Conservation (phyloP, 371 early-diverging fungal genomes). For the Quaeritorhiza haematococci region DNA sequence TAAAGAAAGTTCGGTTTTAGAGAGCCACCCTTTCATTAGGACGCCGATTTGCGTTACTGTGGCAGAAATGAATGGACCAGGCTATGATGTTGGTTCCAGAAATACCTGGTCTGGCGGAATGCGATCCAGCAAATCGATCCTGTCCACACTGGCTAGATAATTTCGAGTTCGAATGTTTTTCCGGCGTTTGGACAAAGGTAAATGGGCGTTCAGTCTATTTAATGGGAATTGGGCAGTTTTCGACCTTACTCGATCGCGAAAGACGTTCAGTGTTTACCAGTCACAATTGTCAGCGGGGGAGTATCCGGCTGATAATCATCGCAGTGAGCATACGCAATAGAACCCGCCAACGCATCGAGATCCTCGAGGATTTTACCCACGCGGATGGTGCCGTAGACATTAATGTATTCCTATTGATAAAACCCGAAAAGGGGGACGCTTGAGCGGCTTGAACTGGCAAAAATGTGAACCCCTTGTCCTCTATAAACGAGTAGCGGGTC, state of each 20-base stretch:
- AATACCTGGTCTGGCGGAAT: conserved; percentile 56
- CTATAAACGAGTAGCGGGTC: too few relatives aligned
- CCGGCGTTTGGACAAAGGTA: too few relatives aligned
- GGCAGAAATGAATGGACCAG: too few relatives aligned
- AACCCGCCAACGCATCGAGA: conserved; percentile 79
- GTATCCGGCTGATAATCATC: conserved; percentile 56
- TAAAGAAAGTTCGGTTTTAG: too few relatives aligned
- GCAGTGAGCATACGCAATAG: conserved; percentile 74
- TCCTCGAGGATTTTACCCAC: conserved; percentile 63
- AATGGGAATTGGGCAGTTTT: background rate
- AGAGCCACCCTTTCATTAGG: too few relatives aligned
- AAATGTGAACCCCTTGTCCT: conserved; percentile 73
- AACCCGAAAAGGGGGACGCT: background rate
- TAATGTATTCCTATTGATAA: background rate
- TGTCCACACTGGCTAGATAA: conserved; percentile 71
- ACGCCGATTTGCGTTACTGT: too few relatives aligned
- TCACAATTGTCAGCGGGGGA: conserved; percentile 72
- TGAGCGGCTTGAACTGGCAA: conserved; percentile 43
- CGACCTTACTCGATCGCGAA: too few relatives aligned
- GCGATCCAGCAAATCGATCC: conserved; percentile 72
- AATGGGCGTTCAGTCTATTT: conserved; percentile 1
- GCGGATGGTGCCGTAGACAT: conserved; percentile 1
- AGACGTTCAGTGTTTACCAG: conserved; percentile 11
- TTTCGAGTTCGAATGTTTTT: too few relatives aligned
- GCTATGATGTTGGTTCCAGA: too few relatives aligned